Evolutionary conservation across 2,329 filamentous ascomycete genomes (phyloP), one percentile per base, ranked within the genome.

Genomic region (Aspergillus novoparasiticus): DNA sequence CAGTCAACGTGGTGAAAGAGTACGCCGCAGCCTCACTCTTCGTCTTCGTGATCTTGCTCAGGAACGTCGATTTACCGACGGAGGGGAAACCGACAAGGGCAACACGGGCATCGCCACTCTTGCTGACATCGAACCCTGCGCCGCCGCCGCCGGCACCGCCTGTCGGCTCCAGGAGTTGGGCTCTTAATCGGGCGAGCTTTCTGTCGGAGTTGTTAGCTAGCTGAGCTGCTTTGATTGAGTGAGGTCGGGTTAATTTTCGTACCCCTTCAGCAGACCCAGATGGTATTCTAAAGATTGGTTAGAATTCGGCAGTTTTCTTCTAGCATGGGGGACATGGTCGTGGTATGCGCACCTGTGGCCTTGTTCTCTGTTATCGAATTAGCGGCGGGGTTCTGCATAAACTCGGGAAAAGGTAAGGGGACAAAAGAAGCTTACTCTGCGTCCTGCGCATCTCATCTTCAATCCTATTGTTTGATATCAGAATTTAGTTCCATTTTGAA

Each of bases 361-460:
- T 99, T 99, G 78, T 99, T 99, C 82, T 99, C 94, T 97, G 74
- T 73, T 66, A 64, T 48, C 53, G 65, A 68, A 76, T 77, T 77
- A 78, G 69, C 70, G 72, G 70, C 65, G 68, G 69, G 71, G 70
- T 72, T 67, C 62, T 66, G 56, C 60, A 28, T 63, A 67, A 30
- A 19, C 28, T 48, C 14, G 32, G 41, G 45, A 55, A 32, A 58
- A 36, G n/a, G 61, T 53, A 48, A 54, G 59, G 50, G 60, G 61
- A 66, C 50, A 58, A 57, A 63, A 59, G 43, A 58, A 46, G 73
- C 87, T 84, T 88, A 97, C 94, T 99, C 84, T 99, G 95, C 74
- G 95, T 99, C 88, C 88, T 94, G 79, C 88, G 90, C 95, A 99
- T 99, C 90, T 99, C 95, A 82, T 97, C 94, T 87, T 99, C 95